Evolutionary conservation across 345 rosid genomes (phyloP).

Genomic region (Camelina sativa): DNA sequence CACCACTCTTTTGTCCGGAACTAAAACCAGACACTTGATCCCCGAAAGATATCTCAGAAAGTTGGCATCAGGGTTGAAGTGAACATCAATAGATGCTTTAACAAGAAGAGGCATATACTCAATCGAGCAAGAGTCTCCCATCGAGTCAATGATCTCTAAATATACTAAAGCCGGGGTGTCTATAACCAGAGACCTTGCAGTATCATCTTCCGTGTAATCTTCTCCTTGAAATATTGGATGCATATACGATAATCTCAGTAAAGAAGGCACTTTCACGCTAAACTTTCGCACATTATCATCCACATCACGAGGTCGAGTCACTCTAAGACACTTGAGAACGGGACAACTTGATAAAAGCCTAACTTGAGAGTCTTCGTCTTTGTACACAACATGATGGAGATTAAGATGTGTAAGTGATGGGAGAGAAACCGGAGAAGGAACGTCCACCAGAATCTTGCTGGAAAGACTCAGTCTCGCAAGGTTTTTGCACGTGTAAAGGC

Average conservation of each 20-base stretch:
- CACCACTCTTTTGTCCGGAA: not conserved
- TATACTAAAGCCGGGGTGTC: not conserved
- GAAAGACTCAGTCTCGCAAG: not conserved
- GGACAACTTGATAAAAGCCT: constrained; percentile 18
- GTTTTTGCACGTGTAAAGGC: not conserved
- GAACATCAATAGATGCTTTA: not conserved
- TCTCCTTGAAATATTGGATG: not conserved
- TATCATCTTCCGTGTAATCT: not conserved
- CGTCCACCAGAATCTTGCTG: not conserved
- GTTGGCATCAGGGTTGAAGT: not conserved
- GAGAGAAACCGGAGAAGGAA: not conserved
- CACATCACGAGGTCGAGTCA: not conserved
- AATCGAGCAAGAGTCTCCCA: not conserved
- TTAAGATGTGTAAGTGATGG: not conserved
- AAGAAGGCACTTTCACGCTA: constrained; percentile 11
- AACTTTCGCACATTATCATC: constrained; percentile 1
- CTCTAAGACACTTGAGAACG: not conserved
- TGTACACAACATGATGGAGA: not conserved
- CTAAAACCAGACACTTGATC: not conserved
- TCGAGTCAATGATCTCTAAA: not conserved
- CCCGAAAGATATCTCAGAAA: not conserved
- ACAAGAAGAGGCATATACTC: constrained; percentile 4
- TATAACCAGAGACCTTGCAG: not conserved
- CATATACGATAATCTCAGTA: not conserved
- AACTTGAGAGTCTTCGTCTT: constrained; percentile 18